A percentile compares a stretch with the other conserved stretches of the same genome.
phyloP scores from a whole-genome alignment of 2,329 filamentous ascomycete genomes.

The Penicillium corylophilum region DNA sequence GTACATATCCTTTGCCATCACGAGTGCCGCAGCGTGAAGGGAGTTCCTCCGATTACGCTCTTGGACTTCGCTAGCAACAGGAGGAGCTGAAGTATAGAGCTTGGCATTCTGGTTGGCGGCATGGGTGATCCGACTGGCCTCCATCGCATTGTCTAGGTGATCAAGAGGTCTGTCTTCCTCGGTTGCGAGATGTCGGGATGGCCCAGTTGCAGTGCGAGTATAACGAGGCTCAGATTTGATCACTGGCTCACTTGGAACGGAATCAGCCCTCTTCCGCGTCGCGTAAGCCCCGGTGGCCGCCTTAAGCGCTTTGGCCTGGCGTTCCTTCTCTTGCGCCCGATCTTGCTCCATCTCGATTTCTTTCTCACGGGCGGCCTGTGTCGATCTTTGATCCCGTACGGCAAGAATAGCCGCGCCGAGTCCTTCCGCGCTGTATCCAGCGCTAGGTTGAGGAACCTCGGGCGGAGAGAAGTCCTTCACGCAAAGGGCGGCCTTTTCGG shows the following conservation, averaged over 20 bases:
- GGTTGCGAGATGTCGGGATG: conserved; percentile 55
- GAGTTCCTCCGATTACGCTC: conserved; percentile 71
- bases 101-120: conserved; percentile 68
- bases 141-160: conserved; percentile 43
- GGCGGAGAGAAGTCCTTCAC: conserved; percentile 58
- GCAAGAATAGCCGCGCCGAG: conserved; percentile 74
- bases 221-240: conserved; percentile 49
- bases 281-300: conserved; percentile 78
- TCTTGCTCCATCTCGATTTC: conserved; percentile 46
- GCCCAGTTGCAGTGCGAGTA: conserved; percentile 70
- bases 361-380: conserved; percentile 13
- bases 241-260: conserved; percentile 53
- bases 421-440: conserved; percentile 63
- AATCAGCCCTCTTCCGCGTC: conserved; percentile 62
- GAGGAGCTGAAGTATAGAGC: conserved; percentile 76
- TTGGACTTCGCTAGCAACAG: conserved; percentile 68
- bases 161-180: conserved; percentile 48
- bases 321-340: conserved; percentile 19
- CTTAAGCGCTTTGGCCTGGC: conserved; percentile 63
- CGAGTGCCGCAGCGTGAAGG: conserved; percentile 77
- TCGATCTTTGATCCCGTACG: conserved; percentile 28
- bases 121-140: conserved; percentile 63
- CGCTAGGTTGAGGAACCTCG: conserved; percentile 29
- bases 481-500: conserved; percentile 58
- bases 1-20: conserved; percentile 89